Evolutionary conservation across 139 green algal species (phyloP).

Genomic region (Coelastrella sp.): DNA sequence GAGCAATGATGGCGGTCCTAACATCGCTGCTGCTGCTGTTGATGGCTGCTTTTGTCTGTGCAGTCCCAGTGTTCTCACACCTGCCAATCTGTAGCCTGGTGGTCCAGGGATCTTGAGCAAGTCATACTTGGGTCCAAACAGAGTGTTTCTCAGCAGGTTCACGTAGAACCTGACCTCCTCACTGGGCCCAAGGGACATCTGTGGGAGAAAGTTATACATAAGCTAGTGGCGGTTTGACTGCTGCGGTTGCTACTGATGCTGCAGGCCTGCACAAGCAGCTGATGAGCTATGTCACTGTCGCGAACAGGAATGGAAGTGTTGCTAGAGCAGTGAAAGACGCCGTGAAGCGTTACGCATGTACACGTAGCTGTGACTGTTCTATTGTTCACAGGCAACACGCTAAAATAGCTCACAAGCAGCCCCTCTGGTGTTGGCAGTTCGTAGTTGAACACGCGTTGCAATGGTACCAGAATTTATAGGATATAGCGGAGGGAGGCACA

Average conservation of each 20-base stretch:
- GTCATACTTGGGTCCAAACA: conserved; percentile 55
- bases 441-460: no score
- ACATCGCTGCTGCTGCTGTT: background rate
- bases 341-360: no score
- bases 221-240: no score
- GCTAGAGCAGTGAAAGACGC: no score
- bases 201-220: no score
- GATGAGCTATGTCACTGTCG: background rate
- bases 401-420: background rate
- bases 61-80: background rate
- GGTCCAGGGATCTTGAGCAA: conserved; percentile 57
- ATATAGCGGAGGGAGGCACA: no score
- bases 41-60: background rate
- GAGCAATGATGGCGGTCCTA: no score
- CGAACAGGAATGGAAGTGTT: no score
- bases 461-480: no score
- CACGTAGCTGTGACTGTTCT: no score
- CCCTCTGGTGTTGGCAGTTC: background rate
- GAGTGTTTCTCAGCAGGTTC: conserved; percentile 45
- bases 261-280: background rate
- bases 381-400: no score
- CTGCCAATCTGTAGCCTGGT: conserved; percentile 38
- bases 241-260: background rate
- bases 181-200: conserved; percentile 44
- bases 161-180: conserved; percentile 65